Conservation (phyloP, 768 basidiomycete species). For the Leccinum arenicola region DNA sequence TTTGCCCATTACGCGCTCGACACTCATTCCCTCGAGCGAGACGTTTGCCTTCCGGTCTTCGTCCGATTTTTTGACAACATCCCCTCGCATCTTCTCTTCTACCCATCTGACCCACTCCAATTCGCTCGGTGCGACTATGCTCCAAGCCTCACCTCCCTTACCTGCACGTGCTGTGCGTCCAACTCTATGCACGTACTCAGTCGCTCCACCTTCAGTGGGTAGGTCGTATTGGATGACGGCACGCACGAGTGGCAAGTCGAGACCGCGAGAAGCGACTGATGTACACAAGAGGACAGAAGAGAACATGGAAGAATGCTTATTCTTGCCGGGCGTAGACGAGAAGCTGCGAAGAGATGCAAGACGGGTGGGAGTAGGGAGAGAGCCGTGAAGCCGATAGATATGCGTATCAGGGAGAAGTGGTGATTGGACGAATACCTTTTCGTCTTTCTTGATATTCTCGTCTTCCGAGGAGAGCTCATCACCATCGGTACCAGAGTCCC, state of each 20-base stretch:
- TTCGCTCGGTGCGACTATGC: conserved; percentile 85
- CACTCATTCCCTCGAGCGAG: conserved; percentile 54
- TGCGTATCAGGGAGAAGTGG: conserved; percentile 77
- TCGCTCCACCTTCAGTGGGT: conserved; percentile 94
- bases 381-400: conserved; percentile 91
- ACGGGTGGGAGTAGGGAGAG: conserved; percentile 77
- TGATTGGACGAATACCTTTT: conserved; percentile 57
- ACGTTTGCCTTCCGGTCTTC: conserved; percentile 39
- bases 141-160: conserved; percentile 94
- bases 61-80: conserved; percentile 28
- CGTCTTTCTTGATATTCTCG: conserved; percentile 28
- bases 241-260: conserved; percentile 91
- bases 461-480: conserved; percentile 25
- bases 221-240: conserved; percentile 96
- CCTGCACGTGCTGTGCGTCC: conserved; percentile 97
- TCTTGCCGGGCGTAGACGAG: conserved; percentile 42
- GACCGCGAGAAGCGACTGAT: conserved; percentile 96
- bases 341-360: conserved; percentile 83
- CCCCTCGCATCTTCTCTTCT: conserved; percentile 72
- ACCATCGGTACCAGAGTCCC: conserved; percentile 23
- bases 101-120: conserved; percentile 90
- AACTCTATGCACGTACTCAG: conserved; percentile 95
- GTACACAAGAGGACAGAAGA: conserved; percentile 89
- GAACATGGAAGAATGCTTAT: conserved; percentile 29
- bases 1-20: conserved; percentile 67